Evolutionary conservation across 208 protist species (phyloP), one percentile per base, ranked within the genome.

Genomic region (Herpetomonas samuelpessoai): DNA sequence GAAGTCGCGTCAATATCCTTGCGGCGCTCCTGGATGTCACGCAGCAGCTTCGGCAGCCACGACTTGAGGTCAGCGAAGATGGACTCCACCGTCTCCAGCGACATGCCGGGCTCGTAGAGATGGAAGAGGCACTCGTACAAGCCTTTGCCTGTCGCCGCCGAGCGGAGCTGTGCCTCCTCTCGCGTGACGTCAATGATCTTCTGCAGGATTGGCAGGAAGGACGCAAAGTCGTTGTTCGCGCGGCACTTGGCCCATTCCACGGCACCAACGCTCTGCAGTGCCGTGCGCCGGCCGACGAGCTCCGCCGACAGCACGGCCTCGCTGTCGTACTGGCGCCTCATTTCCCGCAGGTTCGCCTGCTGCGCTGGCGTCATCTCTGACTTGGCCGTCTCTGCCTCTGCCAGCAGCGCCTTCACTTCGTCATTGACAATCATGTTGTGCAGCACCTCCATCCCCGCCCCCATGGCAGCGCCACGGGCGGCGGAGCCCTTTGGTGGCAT

Each of bases 51-150:
- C n/a, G n/a, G n/a, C n/a, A n/a, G n/a, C n/a, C n/a, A n/a, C n/a
- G n/a, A n/a, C n/a, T n/a, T n/a, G n/a, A n/a, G n/a, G n/a, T n/a
- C n/a, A n/a, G n/a, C n/a, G n/a, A n/a, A n/a, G n/a, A n/a, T n/a
- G n/a, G n/a, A n/a, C n/a, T n/a, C n/a, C n/a, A n/a, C n/a, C n/a
- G n/a, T n/a, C n/a, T n/a, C n/a, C n/a, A n/a, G n/a, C n/a, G n/a
- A n/a, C n/a, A n/a, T n/a, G n/a, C n/a, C n/a, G n/a, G n/a, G n/a
- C 47, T 90, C 83, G 52, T 71, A 86, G 25, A 70, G 22, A 26
- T 90, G 55, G 3, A 90, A 26, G 9, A 80, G 58, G 1, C 64
- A 70, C 55, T 86, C 77, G 56, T 82, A 86, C 1, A 71, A 57
- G 19, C 54, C 38, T 39, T 68, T 62, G 1, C 67, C 57, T 18